Evolutionary conservation across 768 basidiomycete genomes (phyloP).

Genomic region (Tricholoma terreum): DNA sequence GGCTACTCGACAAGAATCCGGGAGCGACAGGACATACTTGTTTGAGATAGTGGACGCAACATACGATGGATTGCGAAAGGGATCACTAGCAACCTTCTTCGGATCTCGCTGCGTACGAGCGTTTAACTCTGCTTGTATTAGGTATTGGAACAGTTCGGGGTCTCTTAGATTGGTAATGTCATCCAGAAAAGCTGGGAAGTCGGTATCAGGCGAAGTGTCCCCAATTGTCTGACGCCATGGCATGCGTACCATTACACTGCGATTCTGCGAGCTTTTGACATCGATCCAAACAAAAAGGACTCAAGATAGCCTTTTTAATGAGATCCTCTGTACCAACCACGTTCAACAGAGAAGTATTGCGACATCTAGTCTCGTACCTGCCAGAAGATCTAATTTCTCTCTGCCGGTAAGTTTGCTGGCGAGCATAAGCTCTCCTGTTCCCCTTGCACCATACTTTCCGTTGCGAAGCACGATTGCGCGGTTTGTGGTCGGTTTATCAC

Average conservation of each 20-base stretch:
- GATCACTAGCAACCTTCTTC: slow-evolving; percentile 18
- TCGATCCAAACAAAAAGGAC: slow-evolving; percentile 61
- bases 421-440: slow-evolving; percentile 63
- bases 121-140: slow-evolving; percentile 54
- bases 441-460: slow-evolving; percentile 68
- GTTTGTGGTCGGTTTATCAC: slow-evolving; percentile 60
- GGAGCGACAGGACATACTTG: slow-evolving; percentile 35
- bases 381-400: slow-evolving; percentile 77
- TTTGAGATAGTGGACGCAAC: slow-evolving; percentile 59
- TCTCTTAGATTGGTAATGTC: slow-evolving; percentile 69
- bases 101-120: slow-evolving; percentile 43
- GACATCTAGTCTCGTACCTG: slow-evolving; percentile 45
- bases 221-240: not conserved
- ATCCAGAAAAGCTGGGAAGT: slow-evolving; percentile 56
- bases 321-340: slow-evolving; percentile 57
- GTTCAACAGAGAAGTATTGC: not conserved
- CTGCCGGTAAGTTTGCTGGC: slow-evolving; percentile 64
- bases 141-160: slow-evolving; percentile 54
- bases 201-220: not conserved
- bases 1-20: not conserved
- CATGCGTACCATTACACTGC: slow-evolving; percentile 59
- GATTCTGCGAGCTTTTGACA: slow-evolving; percentile 70
- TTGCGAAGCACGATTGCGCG: slow-evolving; percentile 73
- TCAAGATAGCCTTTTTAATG: slow-evolving; percentile 55
- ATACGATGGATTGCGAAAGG: slow-evolving; percentile 41